phyloP scores from a whole-genome alignment of 495 filamentous ascomycete species.

The Talaromyces trachyspermus region DNA sequence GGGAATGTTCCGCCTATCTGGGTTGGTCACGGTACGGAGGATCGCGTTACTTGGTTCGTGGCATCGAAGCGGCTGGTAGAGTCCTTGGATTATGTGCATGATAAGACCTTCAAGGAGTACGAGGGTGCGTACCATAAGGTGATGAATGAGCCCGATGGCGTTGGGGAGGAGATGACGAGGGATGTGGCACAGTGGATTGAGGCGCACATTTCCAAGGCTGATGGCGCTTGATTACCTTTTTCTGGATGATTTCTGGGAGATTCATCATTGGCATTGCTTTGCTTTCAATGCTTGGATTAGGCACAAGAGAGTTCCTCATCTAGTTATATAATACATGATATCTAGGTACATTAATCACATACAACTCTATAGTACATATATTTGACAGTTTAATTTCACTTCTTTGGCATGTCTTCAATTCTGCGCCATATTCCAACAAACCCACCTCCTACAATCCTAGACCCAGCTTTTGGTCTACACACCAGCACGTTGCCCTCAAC shows the following conservation, averaged over 20 bases:
- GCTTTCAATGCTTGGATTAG: no score
- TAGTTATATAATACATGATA: slow-evolving; percentile 5
- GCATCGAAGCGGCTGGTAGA: slow-evolving; percentile 55
- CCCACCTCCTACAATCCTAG: slow-evolving; percentile 56
- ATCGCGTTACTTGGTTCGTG: slow-evolving; percentile 56
- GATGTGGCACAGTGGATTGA: slow-evolving; percentile 70
- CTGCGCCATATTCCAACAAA: slow-evolving; percentile 64
- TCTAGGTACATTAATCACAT: slow-evolving; percentile 5
- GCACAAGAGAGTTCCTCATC: no score
- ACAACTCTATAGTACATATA: slow-evolving; percentile 13
- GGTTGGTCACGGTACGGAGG: slow-evolving; percentile 36
- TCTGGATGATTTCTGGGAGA: background rate
- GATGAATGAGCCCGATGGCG: slow-evolving; percentile 60
- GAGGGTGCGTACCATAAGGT: slow-evolving; percentile 71
- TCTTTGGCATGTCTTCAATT: slow-evolving; percentile 24
- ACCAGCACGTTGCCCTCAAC: slow-evolving; percentile 45
- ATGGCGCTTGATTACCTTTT: background rate
- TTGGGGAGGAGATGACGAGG: slow-evolving; percentile 52
- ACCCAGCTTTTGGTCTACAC: slow-evolving; percentile 62
- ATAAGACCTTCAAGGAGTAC: slow-evolving; percentile 64
- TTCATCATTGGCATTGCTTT: no score
- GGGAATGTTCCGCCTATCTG: slow-evolving; percentile 12
- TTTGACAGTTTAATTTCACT: background rate
- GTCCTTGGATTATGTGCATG: slow-evolving; percentile 41
- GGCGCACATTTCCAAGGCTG: background rate